phyloP scores from a whole-genome alignment of 2,329 filamentous ascomycete species.

The Hortaea werneckii region DNA sequence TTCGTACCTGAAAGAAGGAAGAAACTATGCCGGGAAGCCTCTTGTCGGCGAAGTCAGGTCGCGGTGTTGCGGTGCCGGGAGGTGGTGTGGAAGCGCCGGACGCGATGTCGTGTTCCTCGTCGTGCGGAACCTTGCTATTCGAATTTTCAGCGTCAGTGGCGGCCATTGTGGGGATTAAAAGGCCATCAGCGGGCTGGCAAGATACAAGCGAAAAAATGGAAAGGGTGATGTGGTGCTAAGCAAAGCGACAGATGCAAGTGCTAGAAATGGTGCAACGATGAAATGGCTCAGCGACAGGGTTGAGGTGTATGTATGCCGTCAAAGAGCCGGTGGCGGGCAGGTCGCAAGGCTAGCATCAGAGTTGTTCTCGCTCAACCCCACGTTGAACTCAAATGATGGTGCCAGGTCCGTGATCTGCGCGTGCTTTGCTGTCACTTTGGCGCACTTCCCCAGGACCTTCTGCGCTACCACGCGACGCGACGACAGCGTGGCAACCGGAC shows the following conservation, averaged over 20 bases:
- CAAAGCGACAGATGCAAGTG: neutral
- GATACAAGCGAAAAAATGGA: neutral
- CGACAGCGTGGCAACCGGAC: no score
- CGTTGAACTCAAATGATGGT: neutral
- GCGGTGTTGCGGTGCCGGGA: conserved; percentile 74
- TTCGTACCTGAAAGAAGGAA: conserved; percentile 99
- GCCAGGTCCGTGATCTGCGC: neutral
- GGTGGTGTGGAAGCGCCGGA: conserved; percentile 76
- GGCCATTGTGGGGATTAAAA: conserved; percentile 11
- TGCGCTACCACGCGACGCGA: no score
- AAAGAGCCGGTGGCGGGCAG: no score
- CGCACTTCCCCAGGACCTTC: neutral
- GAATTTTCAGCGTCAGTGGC: conserved; percentile 15
- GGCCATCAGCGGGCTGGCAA: neutral
- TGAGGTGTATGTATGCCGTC: neutral
- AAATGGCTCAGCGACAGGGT: neutral
- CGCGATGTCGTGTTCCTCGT: conserved; percentile 66
- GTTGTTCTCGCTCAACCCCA: neutral
- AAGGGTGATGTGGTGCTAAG: neutral
- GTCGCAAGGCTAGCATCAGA: neutral
- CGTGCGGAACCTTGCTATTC: conserved; percentile 31
- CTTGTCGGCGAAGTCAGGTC: conserved; percentile 89
- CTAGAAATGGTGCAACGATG: neutral
- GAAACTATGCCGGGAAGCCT: conserved; percentile 86
- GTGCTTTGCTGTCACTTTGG: neutral